A percentile compares a stretch with the other conserved stretches of the same genome.
Conservation (phyloP, 495 filamentous ascomycete genomes). For the Chaetomium cochliodes region DNA sequence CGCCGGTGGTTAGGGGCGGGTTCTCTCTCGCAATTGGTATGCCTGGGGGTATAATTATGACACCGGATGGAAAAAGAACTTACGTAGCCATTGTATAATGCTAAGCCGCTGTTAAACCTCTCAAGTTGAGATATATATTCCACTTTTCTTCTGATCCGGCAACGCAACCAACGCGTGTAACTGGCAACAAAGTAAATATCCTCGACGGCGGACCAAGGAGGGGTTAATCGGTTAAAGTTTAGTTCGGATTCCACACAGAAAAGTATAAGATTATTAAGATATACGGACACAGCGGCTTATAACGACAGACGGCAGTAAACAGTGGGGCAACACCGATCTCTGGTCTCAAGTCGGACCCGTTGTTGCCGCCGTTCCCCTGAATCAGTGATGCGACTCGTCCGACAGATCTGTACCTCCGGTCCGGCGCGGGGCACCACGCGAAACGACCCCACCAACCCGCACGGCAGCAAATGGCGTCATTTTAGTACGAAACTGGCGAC, state of each 20-base stretch:
- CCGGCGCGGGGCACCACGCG: slow-evolving; percentile 17
- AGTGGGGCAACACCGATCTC: no score
- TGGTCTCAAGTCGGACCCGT: no score
- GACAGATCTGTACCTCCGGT: slow-evolving; percentile 18
- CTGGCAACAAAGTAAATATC: not conserved
- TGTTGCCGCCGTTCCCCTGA: no score
- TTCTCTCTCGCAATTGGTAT: no score
- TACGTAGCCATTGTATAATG: slow-evolving; percentile 3
- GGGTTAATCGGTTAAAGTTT: no score
- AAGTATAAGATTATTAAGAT: no score
- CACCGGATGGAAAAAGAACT: not conserved
- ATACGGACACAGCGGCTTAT: no score
- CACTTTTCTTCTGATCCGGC: not conserved
- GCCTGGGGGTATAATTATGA: not conserved
- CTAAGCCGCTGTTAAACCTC: not conserved
- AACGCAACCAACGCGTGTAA: not conserved
- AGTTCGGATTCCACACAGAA: no score
- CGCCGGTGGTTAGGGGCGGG: not conserved
- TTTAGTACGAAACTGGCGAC: slow-evolving; percentile 18
- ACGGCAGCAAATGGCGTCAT: slow-evolving; percentile 30
- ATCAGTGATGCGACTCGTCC: not conserved
- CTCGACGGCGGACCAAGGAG: not conserved
- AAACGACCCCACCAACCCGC: not conserved
- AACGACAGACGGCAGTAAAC: no score
- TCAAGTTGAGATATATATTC: not conserved